A percentile compares a stretch with the other conserved stretches of the same genome.
Evolutionary conservation across 2,329 filamentous ascomycete species (phyloP).

Genomic region (Hypocrella siamensis): DNA sequence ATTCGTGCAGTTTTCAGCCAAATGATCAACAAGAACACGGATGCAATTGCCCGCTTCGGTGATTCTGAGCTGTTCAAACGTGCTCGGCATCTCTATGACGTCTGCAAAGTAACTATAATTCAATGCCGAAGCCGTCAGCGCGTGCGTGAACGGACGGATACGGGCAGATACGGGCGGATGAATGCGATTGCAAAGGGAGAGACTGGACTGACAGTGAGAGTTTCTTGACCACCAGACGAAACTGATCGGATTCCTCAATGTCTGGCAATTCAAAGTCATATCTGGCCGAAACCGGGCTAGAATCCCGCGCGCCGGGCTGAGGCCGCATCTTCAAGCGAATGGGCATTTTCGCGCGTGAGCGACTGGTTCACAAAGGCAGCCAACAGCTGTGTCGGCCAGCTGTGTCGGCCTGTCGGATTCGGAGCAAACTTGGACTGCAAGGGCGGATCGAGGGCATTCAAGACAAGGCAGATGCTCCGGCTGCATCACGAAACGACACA

Average conservation of each 20-base stretch:
- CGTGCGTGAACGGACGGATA: not conserved
- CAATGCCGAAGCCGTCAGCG: not conserved
- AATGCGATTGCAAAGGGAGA: not conserved
- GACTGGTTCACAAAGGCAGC: too few relatives aligned
- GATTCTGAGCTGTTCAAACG: slow-evolving; percentile 59
- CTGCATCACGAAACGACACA: too few relatives aligned
- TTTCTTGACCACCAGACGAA: slow-evolving; percentile 51
- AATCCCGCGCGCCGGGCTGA: slow-evolving; percentile 13
- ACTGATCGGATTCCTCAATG: slow-evolving; percentile 41
- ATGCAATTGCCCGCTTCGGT: slow-evolving; percentile 45
- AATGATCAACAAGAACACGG: slow-evolving; percentile 44
- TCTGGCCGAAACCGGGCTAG: slow-evolving; percentile 18
- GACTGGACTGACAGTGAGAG: slow-evolving; percentile 38
- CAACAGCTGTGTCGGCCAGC: too few relatives aligned
- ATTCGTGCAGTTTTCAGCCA: slow-evolving; percentile 48
- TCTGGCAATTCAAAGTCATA: slow-evolving; percentile 30
- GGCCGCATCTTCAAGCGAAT: slow-evolving; percentile 20
- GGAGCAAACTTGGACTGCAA: too few relatives aligned
- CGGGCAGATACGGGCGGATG: not conserved
- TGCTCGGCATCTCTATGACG: slow-evolving; percentile 47
- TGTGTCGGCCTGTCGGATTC: too few relatives aligned
- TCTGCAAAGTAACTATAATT: slow-evolving; percentile 41
- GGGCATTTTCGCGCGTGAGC: too few relatives aligned
- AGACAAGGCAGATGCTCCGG: too few relatives aligned
- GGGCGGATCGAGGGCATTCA: too few relatives aligned